phyloP scores from a whole-genome alignment of 2,329 filamentous ascomycete genomes.

The Aspergillus sp. region DNA sequence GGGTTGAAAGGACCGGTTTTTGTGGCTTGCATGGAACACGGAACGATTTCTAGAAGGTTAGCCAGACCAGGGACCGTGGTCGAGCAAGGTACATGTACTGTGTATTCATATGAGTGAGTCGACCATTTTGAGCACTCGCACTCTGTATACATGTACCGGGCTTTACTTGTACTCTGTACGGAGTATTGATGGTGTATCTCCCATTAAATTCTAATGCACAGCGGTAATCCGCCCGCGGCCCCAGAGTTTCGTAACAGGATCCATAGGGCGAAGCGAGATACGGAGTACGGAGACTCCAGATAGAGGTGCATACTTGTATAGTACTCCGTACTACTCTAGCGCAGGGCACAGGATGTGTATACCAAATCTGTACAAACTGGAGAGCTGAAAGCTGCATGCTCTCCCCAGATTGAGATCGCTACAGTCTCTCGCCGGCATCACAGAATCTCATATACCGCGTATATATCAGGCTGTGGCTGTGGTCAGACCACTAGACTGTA shows the following conservation, averaged over 20 bases:
- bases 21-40: constrained; percentile 15
- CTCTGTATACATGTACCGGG: background rate
- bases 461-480: too few species aligned
- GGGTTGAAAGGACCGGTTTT: background rate
- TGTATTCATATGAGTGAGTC: background rate
- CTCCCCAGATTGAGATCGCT: too few species aligned
- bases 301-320: too few species aligned
- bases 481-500: too few species aligned
- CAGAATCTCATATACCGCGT: too few species aligned
- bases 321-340: too few species aligned
- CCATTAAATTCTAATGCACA: too few species aligned
- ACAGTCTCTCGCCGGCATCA: too few species aligned
- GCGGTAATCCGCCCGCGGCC: constrained; percentile 2
- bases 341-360: too few species aligned
- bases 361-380: too few species aligned
- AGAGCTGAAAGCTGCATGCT: too few species aligned
- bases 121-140: background rate
- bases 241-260: constrained; percentile 18
- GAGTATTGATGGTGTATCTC: background rate
- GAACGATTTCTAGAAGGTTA: constrained; percentile 15
- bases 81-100: background rate
- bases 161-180: background rate
- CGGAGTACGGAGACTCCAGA: too few species aligned
- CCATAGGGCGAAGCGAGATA: constrained; percentile 2
- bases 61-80: background rate